Evolutionary conservation across 345 rosid genomes (phyloP), one percentile per base, ranked within the genome.

Genomic region (Populus nigra): DNA sequence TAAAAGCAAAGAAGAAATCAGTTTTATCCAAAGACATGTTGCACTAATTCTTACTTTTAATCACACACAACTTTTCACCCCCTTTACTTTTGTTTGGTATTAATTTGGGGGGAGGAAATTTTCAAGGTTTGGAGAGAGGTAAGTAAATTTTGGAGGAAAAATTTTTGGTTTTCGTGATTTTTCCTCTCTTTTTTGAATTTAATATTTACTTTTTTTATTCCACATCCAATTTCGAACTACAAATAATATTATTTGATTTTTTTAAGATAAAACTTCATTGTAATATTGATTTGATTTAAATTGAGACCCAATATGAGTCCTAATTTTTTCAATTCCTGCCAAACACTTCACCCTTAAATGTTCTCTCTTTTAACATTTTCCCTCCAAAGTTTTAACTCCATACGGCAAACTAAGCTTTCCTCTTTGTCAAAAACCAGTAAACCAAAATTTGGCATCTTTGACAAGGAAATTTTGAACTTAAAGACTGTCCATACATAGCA

Each of bases 1-100:
- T 81, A 41, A 76, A 76, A 80, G 25, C 29, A 35, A 33, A 45
- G 2, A 73, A 38, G 33, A 9, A 31, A 43, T 76, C 68, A 76
- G 66, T 55, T 55, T 16, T 67, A 3, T 49, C 68, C 47, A 72
- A 73, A 47, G 50, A 23, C 31, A 65, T 65, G 43, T 31, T 27
- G 33, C 61, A 39, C 8, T 41, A 53, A 27, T 49, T 47, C 33
- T 41, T 29, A 57, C 23, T n/a, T 36, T 38, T 20, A 20, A 25
- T 41, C 72, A 75, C 33, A 45, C 36, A 25, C 0, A 43, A 43
- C 53, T 47, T 4, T 16, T 12, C 53, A n/a, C 13, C 62, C 25
- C 27, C 27, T 57, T n/a, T 0, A 8, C 12, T 10, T 3, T n/a
- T 23, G 27, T 59, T 59, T 10, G 15, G 65, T 59, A n/a, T 59